Conservation (phyloP, 1,139 yeast genomes). For the Suhomyces anneliseae region DNA sequence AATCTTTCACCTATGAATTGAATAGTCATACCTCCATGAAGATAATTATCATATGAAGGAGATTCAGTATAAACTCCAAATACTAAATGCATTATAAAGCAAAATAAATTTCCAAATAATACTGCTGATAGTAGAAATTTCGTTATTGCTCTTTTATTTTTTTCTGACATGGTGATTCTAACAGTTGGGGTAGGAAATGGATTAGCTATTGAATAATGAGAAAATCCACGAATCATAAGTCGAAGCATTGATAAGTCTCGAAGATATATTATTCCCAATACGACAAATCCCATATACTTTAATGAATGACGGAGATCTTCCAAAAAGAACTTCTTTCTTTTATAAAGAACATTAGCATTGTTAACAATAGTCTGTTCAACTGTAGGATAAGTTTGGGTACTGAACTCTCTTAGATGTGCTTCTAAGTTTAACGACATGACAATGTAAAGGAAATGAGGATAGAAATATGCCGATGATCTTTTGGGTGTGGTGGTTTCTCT, state of each 20-base stretch:
- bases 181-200: slow-evolving; percentile 23
- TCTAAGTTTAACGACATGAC: slow-evolving; percentile 16
- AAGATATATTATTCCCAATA: slow-evolving; percentile 34
- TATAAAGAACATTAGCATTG: slow-evolving; percentile 38
- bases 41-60: slow-evolving; percentile 18
- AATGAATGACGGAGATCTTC: slow-evolving; percentile 33
- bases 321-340: slow-evolving; percentile 41
- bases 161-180: slow-evolving; percentile 22
- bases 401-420: slow-evolving; percentile 29
- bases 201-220: slow-evolving; percentile 32
- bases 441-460: not conserved
- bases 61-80: slow-evolving; percentile 26
- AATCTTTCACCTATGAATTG: slow-evolving; percentile 45
- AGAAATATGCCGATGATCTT: too few relatives aligned
- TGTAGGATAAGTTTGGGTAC: slow-evolving; percentile 34
- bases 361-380: slow-evolving; percentile 37
- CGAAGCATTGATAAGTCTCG: slow-evolving; percentile 36
- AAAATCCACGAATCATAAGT: slow-evolving; percentile 26
- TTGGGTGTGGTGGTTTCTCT: too few relatives aligned
- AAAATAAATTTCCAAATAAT: slow-evolving; percentile 25
- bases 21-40: slow-evolving; percentile 39
- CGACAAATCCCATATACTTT: slow-evolving; percentile 29
- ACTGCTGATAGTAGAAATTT: slow-evolving; percentile 30
- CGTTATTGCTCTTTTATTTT: slow-evolving; percentile 27
- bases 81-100: slow-evolving; percentile 29